Conservation (phyloP, 805 yeast genomes). For the Kuraishia molischiana region DNA sequence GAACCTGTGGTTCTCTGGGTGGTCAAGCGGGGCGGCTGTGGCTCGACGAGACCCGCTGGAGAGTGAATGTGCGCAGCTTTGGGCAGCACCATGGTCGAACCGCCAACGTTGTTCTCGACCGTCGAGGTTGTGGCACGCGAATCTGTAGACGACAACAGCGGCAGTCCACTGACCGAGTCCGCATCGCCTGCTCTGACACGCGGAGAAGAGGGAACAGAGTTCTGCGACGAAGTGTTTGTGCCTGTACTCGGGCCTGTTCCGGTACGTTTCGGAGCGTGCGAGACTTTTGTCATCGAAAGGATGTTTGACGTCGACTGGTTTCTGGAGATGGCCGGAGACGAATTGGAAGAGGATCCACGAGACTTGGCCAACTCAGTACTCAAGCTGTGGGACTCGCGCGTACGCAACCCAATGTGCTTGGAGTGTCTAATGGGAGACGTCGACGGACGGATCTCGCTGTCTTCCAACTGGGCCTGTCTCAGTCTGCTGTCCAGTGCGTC, state of each 20-base stretch:
- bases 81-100: background rate
- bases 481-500: slow-evolving; percentile 21
- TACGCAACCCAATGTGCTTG: slow-evolving; percentile 1
- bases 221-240: too few relatives aligned
- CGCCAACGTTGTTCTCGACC: background rate
- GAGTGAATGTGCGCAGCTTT: background rate
- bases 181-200: background rate
- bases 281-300: background rate
- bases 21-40: background rate
- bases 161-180: background rate
- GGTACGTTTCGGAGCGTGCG: too few relatives aligned
- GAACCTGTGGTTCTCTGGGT: background rate
- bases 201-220: too few relatives aligned
- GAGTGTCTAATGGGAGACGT: background rate
- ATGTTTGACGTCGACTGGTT: slow-evolving; percentile 24
- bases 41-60: background rate
- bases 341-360: slow-evolving; percentile 19
- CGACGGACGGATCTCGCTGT: background rate
- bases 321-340: slow-evolving; percentile 32
- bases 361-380: slow-evolving; percentile 17
- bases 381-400: slow-evolving; percentile 8
- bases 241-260: too few relatives aligned
- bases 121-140: too few relatives aligned
- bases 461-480: slow-evolving; percentile 8
- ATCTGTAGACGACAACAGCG: background rate